Evolutionary conservation across 768 basidiomycete species (phyloP).

Genomic region (Termitomyces sp.): DNA sequence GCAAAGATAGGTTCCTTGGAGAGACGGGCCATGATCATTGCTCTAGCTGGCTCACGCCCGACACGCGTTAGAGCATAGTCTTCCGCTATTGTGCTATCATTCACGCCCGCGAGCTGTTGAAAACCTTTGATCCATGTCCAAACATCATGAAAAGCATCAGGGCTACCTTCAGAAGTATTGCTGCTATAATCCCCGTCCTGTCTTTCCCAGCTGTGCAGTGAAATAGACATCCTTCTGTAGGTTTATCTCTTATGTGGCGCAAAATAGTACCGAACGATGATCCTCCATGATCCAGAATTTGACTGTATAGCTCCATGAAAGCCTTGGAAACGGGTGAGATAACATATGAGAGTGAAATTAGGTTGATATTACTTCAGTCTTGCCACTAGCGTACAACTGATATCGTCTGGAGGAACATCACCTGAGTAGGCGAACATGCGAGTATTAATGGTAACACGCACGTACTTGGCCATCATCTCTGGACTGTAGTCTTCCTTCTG

Average conservation of each 20-base stretch:
- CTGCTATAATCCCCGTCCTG: constrained; percentile 72
- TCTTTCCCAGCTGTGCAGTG: constrained; percentile 89
- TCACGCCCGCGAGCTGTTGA: constrained; percentile 65
- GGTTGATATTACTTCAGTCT: constrained; percentile 53
- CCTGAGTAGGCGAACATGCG: constrained; percentile 15
- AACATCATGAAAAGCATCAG: background rate
- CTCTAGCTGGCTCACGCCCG: constrained; percentile 75
- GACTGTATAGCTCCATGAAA: constrained; percentile 76
- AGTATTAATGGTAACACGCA: constrained; percentile 30
- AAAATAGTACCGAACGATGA: constrained; percentile 66
- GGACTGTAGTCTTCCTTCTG: constrained; percentile 76
- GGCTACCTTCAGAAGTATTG: constrained; percentile 62
- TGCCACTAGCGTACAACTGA: constrained; percentile 73
- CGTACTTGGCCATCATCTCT: constrained; percentile 79
- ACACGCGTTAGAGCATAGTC: constrained; percentile 78
- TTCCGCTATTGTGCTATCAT: constrained; percentile 55
- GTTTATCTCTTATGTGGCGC: constrained; percentile 67
- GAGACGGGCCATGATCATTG: constrained; percentile 63
- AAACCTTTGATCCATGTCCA: background rate
- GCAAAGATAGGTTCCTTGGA: constrained; percentile 70
- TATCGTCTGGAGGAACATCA: constrained; percentile 46
- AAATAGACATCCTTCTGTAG: constrained; percentile 60
- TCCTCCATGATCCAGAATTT: constrained; percentile 74
- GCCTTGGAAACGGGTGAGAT: constrained; percentile 37
- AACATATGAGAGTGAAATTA: background rate